A percentile compares a stretch with the other conserved stretches of the same genome.
phyloP scores from a whole-genome alignment of 2,329 filamentous ascomycete genomes.

The Cladosporium sp. region DNA sequence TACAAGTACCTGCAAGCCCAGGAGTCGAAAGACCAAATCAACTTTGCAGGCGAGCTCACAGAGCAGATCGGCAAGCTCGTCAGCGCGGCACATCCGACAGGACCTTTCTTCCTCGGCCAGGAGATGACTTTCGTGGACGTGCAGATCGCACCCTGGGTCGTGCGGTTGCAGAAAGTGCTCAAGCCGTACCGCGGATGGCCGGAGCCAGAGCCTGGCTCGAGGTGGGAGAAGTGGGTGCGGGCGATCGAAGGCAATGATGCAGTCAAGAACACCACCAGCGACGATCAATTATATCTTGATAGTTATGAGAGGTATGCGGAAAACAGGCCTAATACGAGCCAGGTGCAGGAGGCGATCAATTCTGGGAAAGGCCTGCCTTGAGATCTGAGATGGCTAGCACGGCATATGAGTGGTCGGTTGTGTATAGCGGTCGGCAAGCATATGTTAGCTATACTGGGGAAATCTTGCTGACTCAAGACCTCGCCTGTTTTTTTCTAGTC shows the following conservation, averaged over 20 bases:
- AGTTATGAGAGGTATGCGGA: conserved; percentile 65
- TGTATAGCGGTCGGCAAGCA: neutral
- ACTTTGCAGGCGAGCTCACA: conserved; percentile 62
- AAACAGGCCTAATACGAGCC: conserved; percentile 60
- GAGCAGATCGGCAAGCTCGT: conserved; percentile 64
- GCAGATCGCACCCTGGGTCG: conserved; percentile 72
- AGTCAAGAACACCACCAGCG: conserved; percentile 67
- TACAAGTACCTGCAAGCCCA: conserved; percentile 70
- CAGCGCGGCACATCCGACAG: conserved; percentile 56
- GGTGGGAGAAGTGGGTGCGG: conserved; percentile 69
- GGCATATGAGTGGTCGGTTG: neutral
- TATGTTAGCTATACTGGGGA: no score
- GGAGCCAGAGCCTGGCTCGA: conserved; percentile 60
- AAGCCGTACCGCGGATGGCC: conserved; percentile 67
- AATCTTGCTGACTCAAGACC: no score
- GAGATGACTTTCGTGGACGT: conserved; percentile 68
- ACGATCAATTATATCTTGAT: conserved; percentile 65
- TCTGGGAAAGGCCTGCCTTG: conserved; percentile 56
- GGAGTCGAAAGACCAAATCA: conserved; percentile 58
- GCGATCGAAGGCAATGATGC: conserved; percentile 66
- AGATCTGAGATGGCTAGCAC: conserved; percentile 9
- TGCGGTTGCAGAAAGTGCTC: conserved; percentile 67
- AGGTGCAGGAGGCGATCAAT: conserved; percentile 62
- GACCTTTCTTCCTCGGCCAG: conserved; percentile 68
- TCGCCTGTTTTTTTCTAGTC: no score